Evolutionary conservation across 495 filamentous ascomycete genomes (phyloP), one percentile per base, ranked within the genome.

Genomic region (Tuber magnatum): DNA sequence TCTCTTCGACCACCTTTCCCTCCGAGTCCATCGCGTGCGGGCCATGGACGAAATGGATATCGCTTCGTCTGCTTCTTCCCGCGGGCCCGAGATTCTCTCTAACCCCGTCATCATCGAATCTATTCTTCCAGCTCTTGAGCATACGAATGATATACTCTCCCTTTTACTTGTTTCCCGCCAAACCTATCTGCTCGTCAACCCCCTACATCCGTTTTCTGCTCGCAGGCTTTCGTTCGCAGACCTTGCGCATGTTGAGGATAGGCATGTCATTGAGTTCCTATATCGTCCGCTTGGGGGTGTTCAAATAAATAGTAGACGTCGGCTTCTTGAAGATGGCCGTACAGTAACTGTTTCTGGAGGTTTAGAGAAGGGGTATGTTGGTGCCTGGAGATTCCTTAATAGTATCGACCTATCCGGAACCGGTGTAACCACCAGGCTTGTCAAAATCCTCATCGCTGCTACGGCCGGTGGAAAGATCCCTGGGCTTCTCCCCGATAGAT

Each of bases 51-150:
- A 65, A 35, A 65, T 65, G 56, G 56, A 65, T 28, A 65, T 35
- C 14, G n/a, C 56, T 73, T 77, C 77, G 44, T 77, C 77, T 68
- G 61, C 76, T 40, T 69, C 69, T 40, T 78, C 75, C 68, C 78
- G 76, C 40, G 80, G 80, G 20, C 80, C 75, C 22, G 76, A 82
- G 38, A 81, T 81, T 22, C 80, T 81, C 61, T 76, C 77, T 41
- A 81, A 81, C 74, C 76, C 77, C 41, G 76, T 81, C 22, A 78
- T 81, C 46, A 72, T 81, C 28, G 80, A 81, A 68, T 81, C 80
- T 12, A 81, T 81, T 48, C 76, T 81, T 22, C 72, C 80, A 18
- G 76, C 74, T 32, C 72, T 81, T 32, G 79, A 76, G 18, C 80
- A 81, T 68, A 70, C 81, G 39, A 72, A 73, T 39, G 80, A 81